Conservation (phyloP, 2,329 filamentous ascomycete species). For the Davidsoniella virescens region DNA sequence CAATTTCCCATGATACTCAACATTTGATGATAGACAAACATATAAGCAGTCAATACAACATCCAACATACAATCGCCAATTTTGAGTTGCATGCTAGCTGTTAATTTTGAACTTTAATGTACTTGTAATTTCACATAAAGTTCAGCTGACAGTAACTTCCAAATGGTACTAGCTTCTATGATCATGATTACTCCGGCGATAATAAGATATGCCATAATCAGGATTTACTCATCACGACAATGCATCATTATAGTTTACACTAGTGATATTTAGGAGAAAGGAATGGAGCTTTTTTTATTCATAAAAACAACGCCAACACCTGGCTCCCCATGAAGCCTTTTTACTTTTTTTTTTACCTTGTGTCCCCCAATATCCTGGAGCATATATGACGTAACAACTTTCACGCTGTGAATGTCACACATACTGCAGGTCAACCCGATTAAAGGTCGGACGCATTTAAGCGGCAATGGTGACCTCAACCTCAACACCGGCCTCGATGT, state of each 20-base stretch:
- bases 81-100: too few species aligned
- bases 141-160: too few species aligned
- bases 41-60: background rate
- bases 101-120: too few species aligned
- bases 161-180: too few species aligned
- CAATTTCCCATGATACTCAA: too few species aligned
- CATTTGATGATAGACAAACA: background rate
- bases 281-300: constrained; percentile 7
- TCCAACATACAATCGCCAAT: background rate
- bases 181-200: too few species aligned
- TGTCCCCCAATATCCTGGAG: constrained; percentile 4
- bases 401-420: background rate
- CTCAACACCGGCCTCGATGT: constrained; percentile 87
- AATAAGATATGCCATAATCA: too few species aligned
- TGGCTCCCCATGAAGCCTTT: constrained; percentile 7
- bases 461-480: constrained; percentile 86
- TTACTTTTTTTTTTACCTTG: constrained; percentile 8
- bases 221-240: too few species aligned
- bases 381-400: background rate
- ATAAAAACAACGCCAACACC: constrained; percentile 8
- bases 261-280: constrained; percentile 1
- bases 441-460: constrained; percentile 27
- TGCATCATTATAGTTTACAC: too few species aligned
- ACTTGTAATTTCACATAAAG: background rate
- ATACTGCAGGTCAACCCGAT: background rate